Evolutionary conservation across 2,329 filamentous ascomycete genomes (phyloP), one percentile per base, ranked within the genome.

Genomic region (Arthrocladium fulminans): DNA sequence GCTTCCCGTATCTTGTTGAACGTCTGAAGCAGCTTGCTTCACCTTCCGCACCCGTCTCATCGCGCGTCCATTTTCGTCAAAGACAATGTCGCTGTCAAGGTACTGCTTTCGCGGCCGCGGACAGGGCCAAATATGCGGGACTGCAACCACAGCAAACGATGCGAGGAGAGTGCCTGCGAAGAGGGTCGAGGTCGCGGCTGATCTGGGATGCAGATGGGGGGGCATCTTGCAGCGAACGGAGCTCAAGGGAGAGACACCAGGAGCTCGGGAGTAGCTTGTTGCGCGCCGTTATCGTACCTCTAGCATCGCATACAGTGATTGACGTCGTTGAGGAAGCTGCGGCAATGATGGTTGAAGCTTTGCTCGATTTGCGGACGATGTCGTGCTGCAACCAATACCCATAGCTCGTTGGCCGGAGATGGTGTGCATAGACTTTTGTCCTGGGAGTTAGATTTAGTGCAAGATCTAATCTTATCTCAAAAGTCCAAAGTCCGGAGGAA

Each of bases 121-220:
- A 64, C 92, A 98, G 1, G 92, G 92, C 15, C 98, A 78, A 24
- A 94, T 64, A 65, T 98, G 92, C 19, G 92, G 92, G 38, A 95
- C 74, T 24, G 80, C 87, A 46, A 98, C 92, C 53, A 98, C 89
- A 54, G 95, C 77, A 67, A 98, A 95, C 58, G 86, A 92, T 25
- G 88, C 82, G 54, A 86, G 76, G 47, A 97, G 78, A 1, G 90
- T 97, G n/a, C 85, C 87, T 44, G 88, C 88, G 72, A 98, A 98
- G 52, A 98, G 83, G 39, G 88, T 92, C 49, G 86, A 89, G 59
- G 92, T 98, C 72, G 88, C 86, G 60, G 87, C 83, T 58, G 90
- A 97, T 67, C 89, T 83, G 27, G 92, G 92, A 67, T 98, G 92
- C 35, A 98, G 81, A 69, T 90, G 73, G 34, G 80, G 86, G 69